These are phyloP conservation scores for Leptosphaerulina australis DNA, from an alignment of 2,329 filamentous ascomycete genomes.

Conservation along the genomic window DNA sequence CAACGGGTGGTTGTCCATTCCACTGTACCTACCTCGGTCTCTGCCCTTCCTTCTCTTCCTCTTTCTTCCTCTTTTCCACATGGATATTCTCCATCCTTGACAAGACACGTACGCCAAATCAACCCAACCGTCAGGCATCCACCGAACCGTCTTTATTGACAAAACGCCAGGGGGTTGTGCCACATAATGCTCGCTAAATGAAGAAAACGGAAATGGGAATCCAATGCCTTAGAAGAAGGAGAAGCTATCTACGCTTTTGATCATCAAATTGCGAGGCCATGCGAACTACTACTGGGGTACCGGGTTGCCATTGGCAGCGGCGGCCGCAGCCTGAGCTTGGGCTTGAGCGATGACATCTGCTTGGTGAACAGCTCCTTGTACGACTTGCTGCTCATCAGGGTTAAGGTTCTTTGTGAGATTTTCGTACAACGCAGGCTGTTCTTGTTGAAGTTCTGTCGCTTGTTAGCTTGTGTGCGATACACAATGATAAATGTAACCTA, in stretches of 20 bases:
- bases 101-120: slow-evolving; percentile 19
- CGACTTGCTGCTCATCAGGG: slow-evolving; percentile 78
- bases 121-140: slow-evolving; percentile 27
- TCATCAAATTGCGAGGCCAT: background rate
- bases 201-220: slow-evolving; percentile 28
- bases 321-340: slow-evolving; percentile 32
- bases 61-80: slow-evolving; percentile 7
- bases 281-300: slow-evolving; percentile 26
- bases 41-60: slow-evolving; percentile 20
- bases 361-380: slow-evolving; percentile 78
- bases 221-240: slow-evolving; percentile 27
- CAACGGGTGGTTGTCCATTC: slow-evolving; percentile 22
- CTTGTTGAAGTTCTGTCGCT: slow-evolving; percentile 77
- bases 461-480: slow-evolving; percentile 29
- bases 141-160: slow-evolving; percentile 25
- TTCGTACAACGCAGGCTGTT: slow-evolving; percentile 87
- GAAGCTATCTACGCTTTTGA: slow-evolving; percentile 31
- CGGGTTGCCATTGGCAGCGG: slow-evolving; percentile 29
- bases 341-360: slow-evolving; percentile 61
- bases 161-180: slow-evolving; percentile 34
- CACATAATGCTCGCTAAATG: slow-evolving; percentile 43
- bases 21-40: slow-evolving; percentile 22
- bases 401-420: slow-evolving; percentile 78
- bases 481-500: slow-evolving; percentile 59
- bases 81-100: slow-evolving; percentile 17